Conservation (phyloP, 805 yeast species). For the Starmerella riodocensis region DNA sequence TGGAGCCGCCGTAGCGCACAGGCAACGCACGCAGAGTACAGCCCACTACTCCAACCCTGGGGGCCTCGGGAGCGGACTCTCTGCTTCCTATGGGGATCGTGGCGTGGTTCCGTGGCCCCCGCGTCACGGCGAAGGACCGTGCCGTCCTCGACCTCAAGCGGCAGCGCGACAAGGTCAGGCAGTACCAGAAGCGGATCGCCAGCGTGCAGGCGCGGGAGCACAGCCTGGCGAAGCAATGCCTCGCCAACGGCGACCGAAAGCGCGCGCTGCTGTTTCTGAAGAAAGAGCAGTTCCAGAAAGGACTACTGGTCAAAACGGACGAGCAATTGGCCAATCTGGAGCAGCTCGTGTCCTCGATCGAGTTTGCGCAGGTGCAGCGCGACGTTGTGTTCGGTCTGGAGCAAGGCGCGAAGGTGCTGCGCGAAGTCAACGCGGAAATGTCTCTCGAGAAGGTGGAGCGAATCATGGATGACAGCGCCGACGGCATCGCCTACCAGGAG, state of each 20-base stretch:
- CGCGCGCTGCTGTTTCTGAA: slow-evolving; percentile 59
- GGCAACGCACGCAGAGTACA: no score
- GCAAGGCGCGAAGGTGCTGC: slow-evolving; percentile 67
- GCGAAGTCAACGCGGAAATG: slow-evolving; percentile 65
- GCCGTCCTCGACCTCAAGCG: slow-evolving; percentile 77
- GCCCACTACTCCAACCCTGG: no score
- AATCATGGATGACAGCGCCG: slow-evolving; percentile 72
- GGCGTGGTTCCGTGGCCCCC: slow-evolving; percentile 22
- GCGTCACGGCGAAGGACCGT: slow-evolving; percentile 69
- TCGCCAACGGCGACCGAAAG: slow-evolving; percentile 40
- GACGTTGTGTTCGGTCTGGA: slow-evolving; percentile 70
- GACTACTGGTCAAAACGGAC: slow-evolving; percentile 54
- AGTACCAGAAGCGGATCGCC: slow-evolving; percentile 51
- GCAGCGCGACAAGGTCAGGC: slow-evolving; percentile 73
- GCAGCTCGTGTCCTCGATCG: slow-evolving; percentile 49
- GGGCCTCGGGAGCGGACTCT: not conserved
- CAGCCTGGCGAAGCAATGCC: slow-evolving; percentile 42
- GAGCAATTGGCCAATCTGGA: slow-evolving; percentile 72
- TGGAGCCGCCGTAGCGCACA: no score
- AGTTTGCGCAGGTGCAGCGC: slow-evolving; percentile 76
- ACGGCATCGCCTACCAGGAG: slow-evolving; percentile 65
- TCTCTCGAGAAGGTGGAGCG: slow-evolving; percentile 64
- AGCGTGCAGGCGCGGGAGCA: slow-evolving; percentile 49
- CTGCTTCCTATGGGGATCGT: slow-evolving; percentile 12
- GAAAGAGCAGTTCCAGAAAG: slow-evolving; percentile 70